Base-by-base conservation (phyloP, 2,329 filamentous ascomycete species). In the Acephala macrosclerotiorum region DNA sequence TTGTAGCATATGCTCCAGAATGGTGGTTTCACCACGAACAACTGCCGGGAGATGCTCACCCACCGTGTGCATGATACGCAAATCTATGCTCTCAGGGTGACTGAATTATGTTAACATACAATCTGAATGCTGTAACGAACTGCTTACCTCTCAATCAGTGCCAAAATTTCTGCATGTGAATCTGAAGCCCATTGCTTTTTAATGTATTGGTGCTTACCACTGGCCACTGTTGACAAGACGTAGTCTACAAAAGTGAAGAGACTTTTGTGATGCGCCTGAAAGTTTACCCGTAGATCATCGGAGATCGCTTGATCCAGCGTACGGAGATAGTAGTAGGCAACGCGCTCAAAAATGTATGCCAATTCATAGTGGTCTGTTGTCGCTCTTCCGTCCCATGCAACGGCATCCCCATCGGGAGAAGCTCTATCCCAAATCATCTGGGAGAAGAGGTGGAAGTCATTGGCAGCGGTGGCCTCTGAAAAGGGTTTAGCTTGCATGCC, bases 1-100 rank as follows among this genome's bases (percentile, higher is more conserved):
- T 20, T 71, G 36, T n/a, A 65, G 63, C 68, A 72, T 66, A 36
- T 67, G 66, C 53, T 73, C 71, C 16, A 74, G 55, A 29, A 72
- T 72, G 1, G 64, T 68, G 16, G 59, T 67, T 33, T 70, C 49
- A 12, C 67, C 60, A 56, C 68, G 56, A 2, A 74, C 62, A 22
- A 67, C 64, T 47, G 61, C 61, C 20, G 67, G 60, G 11, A 73
- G 42, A 35, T 68, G 68, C 18, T 67, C 57, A 12, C 71, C 72
- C 12, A 73, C 69, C 26, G 65, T 61, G 58, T 59, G 29, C 22
- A 68, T 55, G 16, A 73, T 35, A 40, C 67, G 51, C 4, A 69
- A 29, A 36, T 73, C 72, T n/a, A 69, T 36, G 22, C 63, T 60
- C 1, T 60, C 12, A 16, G 51, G 42, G 49, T 64, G 66, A n/a